Evolutionary conservation across 2,329 filamentous ascomycete species (phyloP).

Genomic region (Ceratocystis alfenasii): DNA sequence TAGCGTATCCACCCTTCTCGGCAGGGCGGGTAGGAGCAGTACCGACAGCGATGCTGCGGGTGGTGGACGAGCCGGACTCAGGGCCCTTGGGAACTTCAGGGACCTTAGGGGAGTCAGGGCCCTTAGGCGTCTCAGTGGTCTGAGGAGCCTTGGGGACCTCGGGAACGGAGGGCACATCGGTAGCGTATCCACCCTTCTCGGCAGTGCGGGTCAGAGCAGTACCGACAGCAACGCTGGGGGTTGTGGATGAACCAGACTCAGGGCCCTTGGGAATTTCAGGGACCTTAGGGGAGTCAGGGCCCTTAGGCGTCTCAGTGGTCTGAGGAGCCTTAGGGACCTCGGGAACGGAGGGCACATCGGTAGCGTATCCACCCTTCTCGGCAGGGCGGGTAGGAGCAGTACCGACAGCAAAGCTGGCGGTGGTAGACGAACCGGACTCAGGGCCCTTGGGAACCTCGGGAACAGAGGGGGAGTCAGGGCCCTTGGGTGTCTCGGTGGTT

Average conservation of each 20-base stretch:
- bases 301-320: background rate
- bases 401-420: background rate
- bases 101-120: background rate
- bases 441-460: too few relatives aligned
- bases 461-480: too few relatives aligned
- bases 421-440: background rate
- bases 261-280: too few relatives aligned
- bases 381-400: background rate
- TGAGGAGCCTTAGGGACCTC: background rate
- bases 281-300: background rate
- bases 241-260: background rate
- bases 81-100: background rate
- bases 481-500: background rate
- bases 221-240: background rate
- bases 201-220: background rate
- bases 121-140: background rate
- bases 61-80: fast-evolving
- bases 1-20: background rate
- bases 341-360: background rate
- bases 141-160: background rate
- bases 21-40: background rate
- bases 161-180: background rate
- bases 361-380: background rate
- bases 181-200: background rate
- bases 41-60: background rate